These are phyloP conservation scores for Geotrichum fermentans DNA, from an alignment of 1,139 yeast species.

Conservation along the genomic window DNA sequence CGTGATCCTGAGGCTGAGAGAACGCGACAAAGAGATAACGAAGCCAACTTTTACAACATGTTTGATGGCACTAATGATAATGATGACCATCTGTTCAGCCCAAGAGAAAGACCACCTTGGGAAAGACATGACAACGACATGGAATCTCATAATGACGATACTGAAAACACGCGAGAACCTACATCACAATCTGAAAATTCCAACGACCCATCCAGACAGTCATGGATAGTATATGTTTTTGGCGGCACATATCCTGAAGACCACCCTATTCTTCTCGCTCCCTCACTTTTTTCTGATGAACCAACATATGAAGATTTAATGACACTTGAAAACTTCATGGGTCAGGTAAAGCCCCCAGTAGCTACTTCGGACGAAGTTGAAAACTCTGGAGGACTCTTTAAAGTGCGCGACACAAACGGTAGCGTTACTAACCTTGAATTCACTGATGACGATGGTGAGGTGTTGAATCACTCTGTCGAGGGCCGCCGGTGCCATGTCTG, in stretches of 20 bases:
- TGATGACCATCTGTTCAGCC: slow-evolving; percentile 13
- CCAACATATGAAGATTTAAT: slow-evolving; percentile 49
- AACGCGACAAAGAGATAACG: not conserved
- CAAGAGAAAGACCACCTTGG: not conserved
- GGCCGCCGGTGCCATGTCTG: slow-evolving; percentile 52
- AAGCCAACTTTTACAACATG: not conserved
- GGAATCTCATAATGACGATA: slow-evolving; percentile 1
- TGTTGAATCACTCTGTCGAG: slow-evolving; percentile 17
- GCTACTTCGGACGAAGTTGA: slow-evolving; percentile 42
- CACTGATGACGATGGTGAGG: slow-evolving; percentile 12
- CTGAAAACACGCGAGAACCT: slow-evolving; percentile 7
- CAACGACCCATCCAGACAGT: slow-evolving; percentile 29
- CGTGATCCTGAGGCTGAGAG: not conserved
- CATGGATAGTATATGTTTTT: slow-evolving; percentile 50
- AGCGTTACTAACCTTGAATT: slow-evolving; percentile 18
- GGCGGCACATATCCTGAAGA: slow-evolving; percentile 47
- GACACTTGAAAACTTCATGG: slow-evolving; percentile 43
- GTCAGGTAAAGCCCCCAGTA: slow-evolving; percentile 44
- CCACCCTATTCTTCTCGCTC: slow-evolving; percentile 48
- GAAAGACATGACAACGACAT: not conserved
- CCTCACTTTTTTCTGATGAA: slow-evolving; percentile 44
- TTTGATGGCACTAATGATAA: slow-evolving; percentile 10
- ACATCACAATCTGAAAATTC: not conserved
- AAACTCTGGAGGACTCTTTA: slow-evolving; percentile 39
- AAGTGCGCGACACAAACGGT: slow-evolving; percentile 22